These are phyloP conservation scores for Cyamopsis tetragonoloba DNA, from an alignment of 306 rosid species.

Conservation along the genomic window DNA sequence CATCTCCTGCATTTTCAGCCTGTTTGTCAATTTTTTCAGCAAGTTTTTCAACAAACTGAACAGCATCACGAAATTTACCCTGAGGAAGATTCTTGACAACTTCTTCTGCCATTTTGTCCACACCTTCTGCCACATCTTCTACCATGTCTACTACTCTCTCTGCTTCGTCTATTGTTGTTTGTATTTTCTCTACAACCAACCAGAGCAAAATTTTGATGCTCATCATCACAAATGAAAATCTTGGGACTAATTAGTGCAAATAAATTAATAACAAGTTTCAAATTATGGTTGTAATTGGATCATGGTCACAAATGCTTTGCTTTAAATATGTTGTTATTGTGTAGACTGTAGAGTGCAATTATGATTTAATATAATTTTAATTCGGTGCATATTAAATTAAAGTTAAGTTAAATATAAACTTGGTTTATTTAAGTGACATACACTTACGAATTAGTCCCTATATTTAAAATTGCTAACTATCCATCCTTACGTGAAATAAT, in stretches of 20 bases:
- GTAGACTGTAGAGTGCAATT: too few relatives aligned
- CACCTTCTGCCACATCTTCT: constrained; percentile 54
- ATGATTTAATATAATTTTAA: too few relatives aligned
- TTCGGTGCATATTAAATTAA: too few relatives aligned
- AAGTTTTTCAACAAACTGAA: constrained; percentile 29
- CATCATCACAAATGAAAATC: background rate
- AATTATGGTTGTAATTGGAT: too few relatives aligned
- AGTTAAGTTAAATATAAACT: too few relatives aligned
- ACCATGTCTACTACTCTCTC: constrained; percentile 37
- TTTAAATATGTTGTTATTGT: too few relatives aligned
- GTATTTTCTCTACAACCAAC: constrained; percentile 37
- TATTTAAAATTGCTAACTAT: too few relatives aligned
- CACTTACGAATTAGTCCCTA: too few relatives aligned
- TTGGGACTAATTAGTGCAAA: background rate
- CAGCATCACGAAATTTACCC: constrained; percentile 36
- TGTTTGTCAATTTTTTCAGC: constrained; percentile 35
- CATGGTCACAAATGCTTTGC: too few relatives aligned
- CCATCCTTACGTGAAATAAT: too few relatives aligned
- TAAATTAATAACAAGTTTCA: too few relatives aligned
- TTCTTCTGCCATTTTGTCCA: constrained; percentile 51
- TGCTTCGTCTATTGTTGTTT: constrained; percentile 34
- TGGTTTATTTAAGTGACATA: too few relatives aligned
- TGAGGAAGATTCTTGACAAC: constrained; percentile 41
- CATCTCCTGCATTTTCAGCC: constrained; percentile 33
- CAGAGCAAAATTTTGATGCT: background rate